Evolutionary conservation across 441 rosid species (phyloP), one percentile per base, ranked within the genome.

Genomic region (Populus hybrid): DNA sequence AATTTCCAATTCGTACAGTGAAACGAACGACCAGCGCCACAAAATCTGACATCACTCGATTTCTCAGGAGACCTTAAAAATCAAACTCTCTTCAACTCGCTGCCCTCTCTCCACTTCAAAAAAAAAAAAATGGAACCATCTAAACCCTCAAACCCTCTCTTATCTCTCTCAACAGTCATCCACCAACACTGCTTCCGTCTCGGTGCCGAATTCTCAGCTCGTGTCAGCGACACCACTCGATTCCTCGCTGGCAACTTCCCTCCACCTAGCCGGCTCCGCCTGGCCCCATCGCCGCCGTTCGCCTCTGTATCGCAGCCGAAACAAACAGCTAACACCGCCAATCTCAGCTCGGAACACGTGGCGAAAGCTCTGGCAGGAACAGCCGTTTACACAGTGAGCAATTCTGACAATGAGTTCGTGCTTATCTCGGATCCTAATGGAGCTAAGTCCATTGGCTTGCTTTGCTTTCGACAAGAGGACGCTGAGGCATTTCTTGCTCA

Each of bases 401-500:
- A 94, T 82, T 86, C 97, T 10, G 90, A 91, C 74, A 94, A 90
- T 73, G 98, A 92, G 80, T 92, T 94, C 84, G 97, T 94, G 40
- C 95, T 92, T n/a, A 82, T 93, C 73, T 94, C 98, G 18, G 97
- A 94, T 86, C 93, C 94, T 68, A 84, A 82, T 63, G 94, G 97
- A 26, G 86, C 85, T 57, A 93, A 89, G 85, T 94, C 98, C 63
- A 89, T 94, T 38, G 87, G 97, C 61, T 87, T 94, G 86, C 97
- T 94, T 79, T 94, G 98, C 87, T 92, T 94, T 71, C 93, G 97
- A 6, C 90, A 85, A 82, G 98, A 94, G 83, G 98, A 94, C 72
- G 98, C 98, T 3, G 97, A 94, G 82, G 86, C 97, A 30, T 89
- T 94, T 72, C 94, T 94, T 18, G 94, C 93, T 83, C 95, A 94